A percentile compares a stretch with the other conserved stretches of the same genome.
Conservation (phyloP, 2,329 filamentous ascomycete genomes). For the Diaporthe aspalathi region DNA sequence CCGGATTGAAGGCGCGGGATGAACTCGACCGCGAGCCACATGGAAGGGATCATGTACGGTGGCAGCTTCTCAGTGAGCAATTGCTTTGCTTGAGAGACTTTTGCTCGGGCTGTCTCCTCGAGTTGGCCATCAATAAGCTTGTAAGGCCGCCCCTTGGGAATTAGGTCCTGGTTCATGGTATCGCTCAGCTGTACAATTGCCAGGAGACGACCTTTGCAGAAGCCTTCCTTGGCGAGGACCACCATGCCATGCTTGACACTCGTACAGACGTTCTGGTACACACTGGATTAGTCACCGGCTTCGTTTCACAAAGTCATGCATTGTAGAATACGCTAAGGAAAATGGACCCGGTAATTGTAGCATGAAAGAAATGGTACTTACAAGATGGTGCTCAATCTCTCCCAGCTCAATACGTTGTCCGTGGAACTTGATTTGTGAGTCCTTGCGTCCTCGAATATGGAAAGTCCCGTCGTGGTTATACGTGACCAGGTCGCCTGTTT, state of each 20-base stretch:
- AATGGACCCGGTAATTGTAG: too few species aligned
- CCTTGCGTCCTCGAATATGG: slow-evolving; percentile 56
- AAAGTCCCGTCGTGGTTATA: slow-evolving; percentile 47
- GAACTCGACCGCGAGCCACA: slow-evolving; percentile 14
- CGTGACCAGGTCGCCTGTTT: slow-evolving; percentile 50
- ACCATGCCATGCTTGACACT: slow-evolving; percentile 3
- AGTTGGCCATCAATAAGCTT: not conserved
- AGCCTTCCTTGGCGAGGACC: slow-evolving; percentile 1
- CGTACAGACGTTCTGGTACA: not conserved
- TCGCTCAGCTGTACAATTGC: slow-evolving; percentile 12
- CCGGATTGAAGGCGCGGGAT: slow-evolving; percentile 10
- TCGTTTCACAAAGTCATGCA: too few species aligned
- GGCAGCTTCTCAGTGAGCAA: slow-evolving; percentile 4
- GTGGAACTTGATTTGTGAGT: slow-evolving; percentile 62
- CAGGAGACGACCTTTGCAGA: slow-evolving; percentile 4
- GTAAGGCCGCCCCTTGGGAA: not conserved
- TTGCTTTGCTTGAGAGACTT: not conserved
- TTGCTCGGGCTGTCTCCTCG: not conserved
- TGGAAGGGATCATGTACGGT: not conserved
- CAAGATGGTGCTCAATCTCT: slow-evolving; percentile 51
- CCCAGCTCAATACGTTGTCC: slow-evolving; percentile 61
- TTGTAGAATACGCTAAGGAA: too few species aligned
- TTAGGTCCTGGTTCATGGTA: not conserved
- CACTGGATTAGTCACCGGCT: too few species aligned
- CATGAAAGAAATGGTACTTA: too few species aligned